A percentile compares a stretch with the other conserved stretches of the same genome.
These are phyloP conservation scores for Litsea cubeba DNA, from an alignment of 164 flowering plant species.

Conservation along the genomic window DNA sequence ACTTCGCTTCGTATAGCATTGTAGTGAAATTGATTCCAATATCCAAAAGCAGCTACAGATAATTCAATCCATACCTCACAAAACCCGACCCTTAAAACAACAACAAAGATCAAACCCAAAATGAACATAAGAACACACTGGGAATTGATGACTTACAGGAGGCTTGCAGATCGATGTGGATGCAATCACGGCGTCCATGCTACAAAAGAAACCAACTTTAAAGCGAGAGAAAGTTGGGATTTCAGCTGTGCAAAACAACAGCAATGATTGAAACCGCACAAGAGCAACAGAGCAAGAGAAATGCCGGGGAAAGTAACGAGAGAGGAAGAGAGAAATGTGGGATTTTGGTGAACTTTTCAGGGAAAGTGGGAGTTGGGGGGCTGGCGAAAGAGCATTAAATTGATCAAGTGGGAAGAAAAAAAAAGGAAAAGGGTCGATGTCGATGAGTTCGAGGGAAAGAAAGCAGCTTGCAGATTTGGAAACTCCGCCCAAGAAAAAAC, in stretches of 20 bases:
- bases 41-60: neutral
- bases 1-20: neutral
- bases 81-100: neutral
- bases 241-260: too few species aligned
- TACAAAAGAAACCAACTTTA: neutral
- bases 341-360: neutral
- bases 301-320: neutral
- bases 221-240: neutral
- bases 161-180: constrained; percentile 40
- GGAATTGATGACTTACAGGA: constrained; percentile 25
- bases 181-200: constrained; percentile 45
- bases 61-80: neutral
- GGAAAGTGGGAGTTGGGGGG: neutral
- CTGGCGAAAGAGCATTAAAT: neutral
- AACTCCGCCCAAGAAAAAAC: constrained; percentile 22
- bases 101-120: neutral
- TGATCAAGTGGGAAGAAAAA: neutral
- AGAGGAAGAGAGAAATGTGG: neutral
- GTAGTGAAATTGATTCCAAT: neutral
- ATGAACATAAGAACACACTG: neutral
- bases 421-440: constrained; percentile 13
- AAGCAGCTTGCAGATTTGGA: constrained; percentile 12
- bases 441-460: constrained; percentile 23
- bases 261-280: neutral
- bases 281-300: neutral